Percentiles rank a stretch among this genome's conserved stretches.
Conservation (phyloP, 768 basidiomycete genomes). For the Mycena crocata region DNA sequence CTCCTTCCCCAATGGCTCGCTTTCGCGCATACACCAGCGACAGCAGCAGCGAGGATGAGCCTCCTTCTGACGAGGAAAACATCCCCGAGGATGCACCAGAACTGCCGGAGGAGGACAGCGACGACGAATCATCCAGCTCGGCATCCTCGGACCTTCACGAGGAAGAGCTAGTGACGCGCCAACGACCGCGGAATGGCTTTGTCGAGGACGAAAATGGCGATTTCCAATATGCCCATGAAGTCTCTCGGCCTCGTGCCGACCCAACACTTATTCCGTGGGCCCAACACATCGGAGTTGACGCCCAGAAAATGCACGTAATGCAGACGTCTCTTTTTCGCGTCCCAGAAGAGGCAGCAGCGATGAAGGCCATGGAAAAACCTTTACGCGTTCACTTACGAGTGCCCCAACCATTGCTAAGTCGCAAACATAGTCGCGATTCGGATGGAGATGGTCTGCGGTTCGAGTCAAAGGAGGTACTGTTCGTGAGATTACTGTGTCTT, state of each 20-base stretch:
- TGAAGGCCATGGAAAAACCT: constrained; percentile 64
- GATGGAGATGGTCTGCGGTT: constrained; percentile 75
- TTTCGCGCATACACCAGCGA: constrained; percentile 76
- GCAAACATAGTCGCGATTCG: constrained; percentile 84
- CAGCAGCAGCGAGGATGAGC: constrained; percentile 62
- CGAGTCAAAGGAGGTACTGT: constrained; percentile 70
- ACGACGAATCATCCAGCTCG: constrained; percentile 49
- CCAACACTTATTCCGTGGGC: constrained; percentile 77
- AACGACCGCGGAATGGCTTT: constrained; percentile 55
- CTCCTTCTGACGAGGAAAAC: constrained; percentile 39
- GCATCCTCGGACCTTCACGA: constrained; percentile 61
- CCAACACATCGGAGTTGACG: constrained; percentile 79
- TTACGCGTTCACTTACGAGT: constrained; percentile 48
- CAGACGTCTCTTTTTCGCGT: constrained; percentile 87
- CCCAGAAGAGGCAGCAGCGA: constrained; percentile 77
- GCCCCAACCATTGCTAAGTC: constrained; percentile 57
- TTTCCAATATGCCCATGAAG: constrained; percentile 57
- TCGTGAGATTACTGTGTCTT: constrained; percentile 14
- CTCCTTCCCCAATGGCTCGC: constrained; percentile 62
- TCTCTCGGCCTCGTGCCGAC: constrained; percentile 51
- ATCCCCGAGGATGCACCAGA: constrained; percentile 43
- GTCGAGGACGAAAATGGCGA: constrained; percentile 69
- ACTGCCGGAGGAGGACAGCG: constrained; percentile 47
- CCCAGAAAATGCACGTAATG: constrained; percentile 93
- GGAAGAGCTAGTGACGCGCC: constrained; percentile 54